Percentiles rank a stretch among this genome's conserved stretches.
phyloP scores from a whole-genome alignment of 2,329 filamentous ascomycete genomes.

The Elsinoe necatrix region DNA sequence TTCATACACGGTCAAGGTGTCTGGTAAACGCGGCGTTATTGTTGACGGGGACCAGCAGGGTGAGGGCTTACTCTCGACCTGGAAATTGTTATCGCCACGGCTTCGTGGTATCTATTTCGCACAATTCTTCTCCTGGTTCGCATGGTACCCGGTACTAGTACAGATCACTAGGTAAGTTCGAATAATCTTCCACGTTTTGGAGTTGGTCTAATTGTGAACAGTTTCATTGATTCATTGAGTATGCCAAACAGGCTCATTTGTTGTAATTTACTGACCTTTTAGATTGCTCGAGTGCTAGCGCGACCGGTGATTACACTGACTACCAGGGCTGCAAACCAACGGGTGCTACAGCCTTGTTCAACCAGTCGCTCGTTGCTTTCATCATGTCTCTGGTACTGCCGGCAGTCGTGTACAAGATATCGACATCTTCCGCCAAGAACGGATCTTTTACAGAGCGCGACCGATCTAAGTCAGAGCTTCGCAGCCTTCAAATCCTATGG shows the following conservation, averaged over 20 bases:
- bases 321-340: neutral
- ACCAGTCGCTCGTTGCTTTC: neutral
- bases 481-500: neutral
- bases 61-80: neutral
- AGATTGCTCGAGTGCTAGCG: neutral
- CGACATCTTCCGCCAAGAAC: neutral
- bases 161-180: neutral
- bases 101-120: neutral
- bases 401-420: neutral
- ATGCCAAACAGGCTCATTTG: too few relatives aligned
- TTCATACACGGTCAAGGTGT: neutral
- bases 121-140: constrained; percentile 1
- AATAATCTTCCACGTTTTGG: neutral
- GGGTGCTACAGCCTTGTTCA: neutral
- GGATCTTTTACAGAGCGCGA: neutral
- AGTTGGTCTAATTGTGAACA: neutral
- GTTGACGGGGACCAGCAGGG: neutral
- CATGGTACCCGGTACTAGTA: neutral
- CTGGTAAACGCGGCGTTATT: neutral
- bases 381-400: constrained; percentile 1
- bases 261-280: neutral
- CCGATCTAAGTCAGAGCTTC: neutral
- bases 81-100: neutral
- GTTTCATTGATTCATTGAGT: constrained; percentile 1
- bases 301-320: neutral